Evolutionary conservation across 2,329 filamentous ascomycete species (phyloP), one percentile per base, ranked within the genome.

Genomic region (Clonostachys byssicola): DNA sequence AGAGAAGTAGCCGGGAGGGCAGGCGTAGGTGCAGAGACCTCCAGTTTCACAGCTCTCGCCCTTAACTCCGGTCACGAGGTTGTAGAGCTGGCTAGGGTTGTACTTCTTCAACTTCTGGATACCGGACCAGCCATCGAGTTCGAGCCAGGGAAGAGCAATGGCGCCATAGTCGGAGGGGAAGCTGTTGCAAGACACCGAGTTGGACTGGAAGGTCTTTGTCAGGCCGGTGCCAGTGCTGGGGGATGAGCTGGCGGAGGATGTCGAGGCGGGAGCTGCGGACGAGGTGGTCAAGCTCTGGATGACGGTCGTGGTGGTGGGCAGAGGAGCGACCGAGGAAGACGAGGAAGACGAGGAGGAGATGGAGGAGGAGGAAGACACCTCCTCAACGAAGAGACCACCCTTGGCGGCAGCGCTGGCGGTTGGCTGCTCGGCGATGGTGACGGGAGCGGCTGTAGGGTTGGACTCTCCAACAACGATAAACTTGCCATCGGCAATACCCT

Each of bases 1-100:
- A 80, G 96, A 96, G 67, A 94, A 84, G 69, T 94, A 95, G 42
- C 92, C 92, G 30, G 84, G 71, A n/a, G 89, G 88, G 75, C 94
- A 99, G 48, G 89, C 85, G 61, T 97, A 97, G 3, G 92, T 95
- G 77, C 92, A 96, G 77, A 92, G 91, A 49, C 75, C 70, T 43
- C 83, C 85, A 10, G 74, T 58, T 9, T 59, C 64, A 71, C 89
- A 92, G 50, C 67, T 67, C 14, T 80, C 68, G 14, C 85, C 87
- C 16, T 71, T 71, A 42, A 84, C 67, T 23, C 78, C 82, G 39
- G 83, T 84, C 45, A 80, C 73, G 51, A 92, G 89, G 50, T 80
- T 78, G 63, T 70, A 74, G 60, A 95, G 86, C 36, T 77, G 60
- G 13, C 72, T 60, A 42, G 74, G 73, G 23, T 64, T 67, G 60